phyloP scores from a whole-genome alignment of 441 rosid genomes.

The Geranium incanum region DNA sequence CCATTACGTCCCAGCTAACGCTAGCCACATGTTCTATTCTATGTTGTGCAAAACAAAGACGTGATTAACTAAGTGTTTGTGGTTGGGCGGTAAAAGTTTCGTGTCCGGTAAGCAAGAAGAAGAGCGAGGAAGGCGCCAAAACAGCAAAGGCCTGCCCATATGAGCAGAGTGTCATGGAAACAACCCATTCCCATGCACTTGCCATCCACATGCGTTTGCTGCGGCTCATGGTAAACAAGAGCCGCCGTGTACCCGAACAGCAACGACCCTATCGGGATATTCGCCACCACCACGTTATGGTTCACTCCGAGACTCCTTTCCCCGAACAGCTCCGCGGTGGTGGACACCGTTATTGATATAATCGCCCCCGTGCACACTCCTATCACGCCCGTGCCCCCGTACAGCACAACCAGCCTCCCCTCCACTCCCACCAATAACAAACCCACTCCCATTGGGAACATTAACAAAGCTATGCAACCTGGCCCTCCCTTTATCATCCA shows the following conservation, averaged over 20 bases:
- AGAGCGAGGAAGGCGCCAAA: conserved; percentile 50
- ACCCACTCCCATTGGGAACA: conserved; percentile 58
- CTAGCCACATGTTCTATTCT: background rate
- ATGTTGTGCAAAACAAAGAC: too few species aligned
- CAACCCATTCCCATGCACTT: conserved; percentile 60
- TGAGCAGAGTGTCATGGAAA: conserved; percentile 47
- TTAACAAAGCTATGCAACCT: conserved; percentile 43
- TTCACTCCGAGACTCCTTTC: conserved; percentile 45
- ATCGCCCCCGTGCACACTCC: conserved; percentile 68
- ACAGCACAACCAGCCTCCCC: conserved; percentile 33
- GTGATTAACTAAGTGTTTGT: background rate
- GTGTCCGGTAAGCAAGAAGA: conserved; percentile 38
- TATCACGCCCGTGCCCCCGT: conserved; percentile 56
- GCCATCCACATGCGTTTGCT: conserved; percentile 26
- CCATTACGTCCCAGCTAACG: background rate
- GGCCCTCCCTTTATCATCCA: conserved; percentile 30
- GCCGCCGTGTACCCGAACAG: conserved; percentile 65
- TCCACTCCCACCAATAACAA: conserved; percentile 48
- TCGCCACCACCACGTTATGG: conserved; percentile 57
- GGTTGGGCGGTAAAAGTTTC: conserved; percentile 29
- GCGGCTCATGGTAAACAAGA: conserved; percentile 36
- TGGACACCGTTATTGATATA: conserved; percentile 52
- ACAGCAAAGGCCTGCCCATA: conserved; percentile 60
- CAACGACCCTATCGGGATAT: conserved; percentile 74
- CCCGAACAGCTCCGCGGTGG: conserved; percentile 72